Conservation (phyloP, 2,329 filamentous ascomycete genomes). For the Ceratocystis albifundus region DNA sequence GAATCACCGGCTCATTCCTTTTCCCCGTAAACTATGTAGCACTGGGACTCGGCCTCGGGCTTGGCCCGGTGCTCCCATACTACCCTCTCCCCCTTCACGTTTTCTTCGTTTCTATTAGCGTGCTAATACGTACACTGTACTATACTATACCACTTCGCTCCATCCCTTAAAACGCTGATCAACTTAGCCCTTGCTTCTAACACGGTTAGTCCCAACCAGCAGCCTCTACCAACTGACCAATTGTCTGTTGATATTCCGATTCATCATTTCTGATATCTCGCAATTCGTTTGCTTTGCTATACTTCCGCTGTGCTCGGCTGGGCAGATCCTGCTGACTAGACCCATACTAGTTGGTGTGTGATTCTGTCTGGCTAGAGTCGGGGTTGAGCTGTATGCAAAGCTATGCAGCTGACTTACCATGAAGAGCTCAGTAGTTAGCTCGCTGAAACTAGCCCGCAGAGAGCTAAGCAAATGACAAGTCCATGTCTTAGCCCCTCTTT, state of each 20-base stretch:
- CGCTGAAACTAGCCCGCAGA: not conserved
- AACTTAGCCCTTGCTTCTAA: not conserved
- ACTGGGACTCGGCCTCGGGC: not conserved
- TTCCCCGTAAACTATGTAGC: not conserved
- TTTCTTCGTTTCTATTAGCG: not conserved
- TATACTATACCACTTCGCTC: not conserved
- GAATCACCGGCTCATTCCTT: not conserved
- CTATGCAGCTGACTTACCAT: not conserved
- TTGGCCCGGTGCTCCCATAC: not conserved
- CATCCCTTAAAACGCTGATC: not conserved
- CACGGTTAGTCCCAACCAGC: no score
- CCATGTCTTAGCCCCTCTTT: constrained; percentile 5
- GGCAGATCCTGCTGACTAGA: not conserved
- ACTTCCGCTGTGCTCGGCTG: not conserved
- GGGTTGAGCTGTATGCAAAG: not conserved
- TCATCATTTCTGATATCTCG: not conserved
- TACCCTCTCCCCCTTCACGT: not conserved
- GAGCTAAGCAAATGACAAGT: not conserved
- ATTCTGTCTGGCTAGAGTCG: not conserved
- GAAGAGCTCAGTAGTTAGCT: not conserved
- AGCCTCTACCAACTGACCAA: no score
- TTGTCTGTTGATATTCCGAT: not conserved
- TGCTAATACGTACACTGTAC: no score
- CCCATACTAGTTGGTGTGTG: not conserved
- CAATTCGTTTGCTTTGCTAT: not conserved